phyloP scores from a whole-genome alignment of 2,329 filamentous ascomycete genomes.

The Arthrobotrys sphaeroides region DNA sequence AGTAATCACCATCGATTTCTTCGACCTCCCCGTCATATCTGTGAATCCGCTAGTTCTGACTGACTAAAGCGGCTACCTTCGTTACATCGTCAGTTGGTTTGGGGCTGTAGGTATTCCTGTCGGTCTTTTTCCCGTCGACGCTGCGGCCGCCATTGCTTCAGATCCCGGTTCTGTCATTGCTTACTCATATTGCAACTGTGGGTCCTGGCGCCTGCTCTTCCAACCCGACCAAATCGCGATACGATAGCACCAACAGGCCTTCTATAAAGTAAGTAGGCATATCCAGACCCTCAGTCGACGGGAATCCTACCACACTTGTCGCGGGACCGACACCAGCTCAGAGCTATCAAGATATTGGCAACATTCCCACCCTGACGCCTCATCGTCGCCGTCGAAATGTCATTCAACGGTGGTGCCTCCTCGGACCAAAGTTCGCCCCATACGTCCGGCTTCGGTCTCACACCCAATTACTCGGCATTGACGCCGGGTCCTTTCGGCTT shows the following conservation, averaged over 20 bases:
- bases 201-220: slow-evolving; percentile 23
- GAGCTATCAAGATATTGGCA: neutral
- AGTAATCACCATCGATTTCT: neutral
- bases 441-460: slow-evolving; percentile 45
- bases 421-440: slow-evolving; percentile 50
- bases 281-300: neutral
- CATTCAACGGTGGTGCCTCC: slow-evolving; percentile 39
- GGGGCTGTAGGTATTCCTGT: neutral
- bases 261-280: slow-evolving; percentile 11
- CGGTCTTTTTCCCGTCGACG: neutral
- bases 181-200: slow-evolving; percentile 47
- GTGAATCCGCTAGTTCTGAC: too few relatives aligned
- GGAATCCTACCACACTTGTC: neutral
- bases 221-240: slow-evolving; percentile 38
- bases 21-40: neutral
- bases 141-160: slow-evolving; percentile 35
- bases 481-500: slow-evolving; percentile 50
- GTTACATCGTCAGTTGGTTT: neutral
- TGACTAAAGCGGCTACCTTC: too few relatives aligned
- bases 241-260: neutral
- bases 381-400: slow-evolving; percentile 23
- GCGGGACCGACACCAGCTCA: neutral
- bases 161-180: slow-evolving; percentile 30
- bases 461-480: slow-evolving; percentile 45
- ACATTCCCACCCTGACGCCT: neutral